Conservation (phyloP, 2,329 filamentous ascomycete genomes). For the Monilinia fructicola region DNA sequence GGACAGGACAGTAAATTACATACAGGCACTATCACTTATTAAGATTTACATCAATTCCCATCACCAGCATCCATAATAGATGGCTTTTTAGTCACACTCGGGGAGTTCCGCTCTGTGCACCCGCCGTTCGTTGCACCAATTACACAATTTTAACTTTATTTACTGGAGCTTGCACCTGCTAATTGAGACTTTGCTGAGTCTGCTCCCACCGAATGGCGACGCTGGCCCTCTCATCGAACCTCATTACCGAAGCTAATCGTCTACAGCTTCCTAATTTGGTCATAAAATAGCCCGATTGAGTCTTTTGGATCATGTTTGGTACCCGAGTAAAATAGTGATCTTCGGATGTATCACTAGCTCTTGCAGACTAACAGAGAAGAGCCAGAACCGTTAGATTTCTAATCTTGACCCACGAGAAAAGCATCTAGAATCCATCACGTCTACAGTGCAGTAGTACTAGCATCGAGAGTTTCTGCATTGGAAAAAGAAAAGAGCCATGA, state of each 20-base stretch:
- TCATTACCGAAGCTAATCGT: constrained; percentile 6
- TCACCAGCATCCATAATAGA: constrained; percentile 1
- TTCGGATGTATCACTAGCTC: constrained; percentile 10
- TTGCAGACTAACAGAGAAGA: not conserved
- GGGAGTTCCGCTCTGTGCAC: constrained; percentile 1
- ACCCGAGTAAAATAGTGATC: not conserved
- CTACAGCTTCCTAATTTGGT: constrained; percentile 3
- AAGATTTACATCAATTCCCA: constrained; percentile 1
- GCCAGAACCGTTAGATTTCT: not conserved
- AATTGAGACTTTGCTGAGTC: not conserved
- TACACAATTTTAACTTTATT: constrained; percentile 15
- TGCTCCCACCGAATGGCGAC: not conserved
- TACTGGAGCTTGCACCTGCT: not conserved
- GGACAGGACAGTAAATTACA: not conserved
- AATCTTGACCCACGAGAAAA: not conserved
- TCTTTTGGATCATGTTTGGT: not conserved
- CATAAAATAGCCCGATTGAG: not conserved
- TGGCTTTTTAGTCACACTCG: not conserved
- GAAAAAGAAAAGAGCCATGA: not conserved
- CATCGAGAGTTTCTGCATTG: too few species aligned
- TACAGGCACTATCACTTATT: not conserved
- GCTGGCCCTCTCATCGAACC: not conserved
- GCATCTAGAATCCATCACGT: too few species aligned
- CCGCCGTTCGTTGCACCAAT: constrained; percentile 16
- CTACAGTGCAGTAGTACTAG: too few species aligned